phyloP scores from a whole-genome alignment of 2,329 filamentous ascomycete species.

The Aspergillus japonicus region DNA sequence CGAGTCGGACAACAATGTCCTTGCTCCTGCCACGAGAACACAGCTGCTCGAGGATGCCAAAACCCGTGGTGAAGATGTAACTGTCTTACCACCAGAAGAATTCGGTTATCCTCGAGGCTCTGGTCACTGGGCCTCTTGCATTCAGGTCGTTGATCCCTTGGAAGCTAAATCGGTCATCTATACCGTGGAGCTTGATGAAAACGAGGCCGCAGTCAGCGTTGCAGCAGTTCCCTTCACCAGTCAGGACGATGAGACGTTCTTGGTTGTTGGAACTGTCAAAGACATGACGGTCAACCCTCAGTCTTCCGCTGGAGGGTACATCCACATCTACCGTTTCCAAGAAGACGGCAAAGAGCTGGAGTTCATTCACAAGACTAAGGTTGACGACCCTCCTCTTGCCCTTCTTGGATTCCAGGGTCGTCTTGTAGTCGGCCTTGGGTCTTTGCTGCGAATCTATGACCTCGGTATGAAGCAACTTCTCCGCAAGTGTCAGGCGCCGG shows the following conservation, averaged over 20 bases:
- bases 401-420: constrained; percentile 90
- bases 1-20: constrained; percentile 87
- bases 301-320: constrained; percentile 74
- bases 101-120: constrained; percentile 85
- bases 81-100: constrained; percentile 70
- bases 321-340: constrained; percentile 88
- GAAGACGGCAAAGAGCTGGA: constrained; percentile 85
- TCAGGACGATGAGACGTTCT: constrained; percentile 82
- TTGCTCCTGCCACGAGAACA: constrained; percentile 75
- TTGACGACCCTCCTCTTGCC: constrained; percentile 86
- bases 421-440: constrained; percentile 80
- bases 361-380: constrained; percentile 93
- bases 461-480: constrained; percentile 89
- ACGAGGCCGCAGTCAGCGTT: constrained; percentile 87
- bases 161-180: constrained; percentile 70
- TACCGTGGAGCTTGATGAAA: constrained; percentile 78
- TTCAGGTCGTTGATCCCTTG: constrained; percentile 84
- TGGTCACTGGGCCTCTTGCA: constrained; percentile 92
- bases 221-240: constrained; percentile 82
- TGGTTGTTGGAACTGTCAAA: constrained; percentile 93
- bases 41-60: constrained; percentile 71
- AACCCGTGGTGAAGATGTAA: constrained; percentile 69
- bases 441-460: constrained; percentile 82
- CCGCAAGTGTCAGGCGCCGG: constrained; percentile 82
- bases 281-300: constrained; percentile 79